phyloP scores from a whole-genome alignment of 805 yeast genomes.

The Kodamaea fukazawae region DNA sequence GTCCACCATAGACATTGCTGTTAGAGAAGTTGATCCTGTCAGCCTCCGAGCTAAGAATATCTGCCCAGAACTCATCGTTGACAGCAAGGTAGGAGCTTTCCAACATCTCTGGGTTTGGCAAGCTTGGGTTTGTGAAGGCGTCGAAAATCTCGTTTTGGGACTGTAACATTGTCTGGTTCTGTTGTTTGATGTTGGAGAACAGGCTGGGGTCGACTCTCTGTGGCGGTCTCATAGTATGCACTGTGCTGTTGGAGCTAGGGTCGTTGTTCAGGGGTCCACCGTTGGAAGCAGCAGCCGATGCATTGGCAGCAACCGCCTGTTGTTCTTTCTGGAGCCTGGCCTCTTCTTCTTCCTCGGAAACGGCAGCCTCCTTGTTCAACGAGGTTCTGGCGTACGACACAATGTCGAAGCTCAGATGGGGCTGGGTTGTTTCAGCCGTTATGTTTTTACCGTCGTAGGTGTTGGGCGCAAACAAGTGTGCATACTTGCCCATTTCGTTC shows the following conservation, averaged over 20 bases:
- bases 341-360: no score
- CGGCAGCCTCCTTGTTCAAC: no score
- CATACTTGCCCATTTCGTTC: constrained; percentile 19
- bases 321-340: no score
- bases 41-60: constrained; percentile 39
- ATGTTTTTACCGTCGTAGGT: constrained; percentile 4
- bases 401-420: constrained; percentile 24
- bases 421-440: constrained; percentile 1
- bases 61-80: constrained; percentile 74
- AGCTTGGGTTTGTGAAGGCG: not conserved
- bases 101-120: constrained; percentile 34
- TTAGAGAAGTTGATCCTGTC: constrained; percentile 35
- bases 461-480: constrained; percentile 10
- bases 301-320: no score
- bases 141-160: constrained; percentile 1
- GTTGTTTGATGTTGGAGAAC: not conserved
- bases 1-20: constrained; percentile 13
- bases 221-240: no score
- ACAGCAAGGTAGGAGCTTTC: constrained; percentile 53
- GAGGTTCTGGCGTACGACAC: constrained; percentile 32
- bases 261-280: no score
- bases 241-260: no score
- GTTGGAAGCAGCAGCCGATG: no score
- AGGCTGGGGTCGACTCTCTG: no score
- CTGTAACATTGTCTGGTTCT: not conserved